Conservation (phyloP, 345 rosid genomes). For the Laguncularia racemosa region DNA sequence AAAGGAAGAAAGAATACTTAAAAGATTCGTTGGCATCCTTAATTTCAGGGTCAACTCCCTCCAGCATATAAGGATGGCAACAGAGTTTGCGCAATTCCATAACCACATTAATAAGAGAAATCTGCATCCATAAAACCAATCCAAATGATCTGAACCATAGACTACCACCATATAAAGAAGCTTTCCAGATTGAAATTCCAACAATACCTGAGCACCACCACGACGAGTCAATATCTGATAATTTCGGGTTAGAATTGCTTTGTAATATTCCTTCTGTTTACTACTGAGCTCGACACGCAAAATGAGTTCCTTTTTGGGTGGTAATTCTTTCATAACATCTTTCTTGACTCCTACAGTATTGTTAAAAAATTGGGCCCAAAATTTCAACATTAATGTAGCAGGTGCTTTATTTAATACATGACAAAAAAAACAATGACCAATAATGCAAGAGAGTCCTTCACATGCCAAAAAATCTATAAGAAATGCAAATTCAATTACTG, state of each 20-base stretch:
- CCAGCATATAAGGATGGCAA: slow-evolving; percentile 96
- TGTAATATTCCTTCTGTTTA: slow-evolving; percentile 96
- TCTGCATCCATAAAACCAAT: slow-evolving; percentile 36
- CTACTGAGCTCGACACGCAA: slow-evolving; percentile 89
- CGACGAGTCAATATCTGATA: slow-evolving; percentile 84
- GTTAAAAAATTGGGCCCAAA: slow-evolving; percentile 14
- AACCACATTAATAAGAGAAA: slow-evolving; percentile 92
- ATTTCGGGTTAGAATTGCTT: slow-evolving; percentile 92
- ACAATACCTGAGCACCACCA: slow-evolving; percentile 86
- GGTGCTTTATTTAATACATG: background rate
- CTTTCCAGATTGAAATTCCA: background rate
- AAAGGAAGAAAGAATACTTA: slow-evolving; percentile 42
- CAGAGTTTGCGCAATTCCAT: slow-evolving; percentile 99
- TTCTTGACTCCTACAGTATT: slow-evolving; percentile 84
- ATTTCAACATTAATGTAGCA: background rate
- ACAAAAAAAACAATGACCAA: background rate
- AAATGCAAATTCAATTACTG: too few species aligned
- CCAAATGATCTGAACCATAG: slow-evolving; percentile 1
- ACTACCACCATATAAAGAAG: too few species aligned
- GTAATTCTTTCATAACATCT: slow-evolving; percentile 97
- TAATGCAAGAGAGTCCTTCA: too few species aligned
- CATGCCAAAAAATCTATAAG: too few species aligned
- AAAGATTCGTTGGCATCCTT: slow-evolving; percentile 58
- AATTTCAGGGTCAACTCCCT: slow-evolving; percentile 86
- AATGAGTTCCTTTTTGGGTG: slow-evolving; percentile 98